These are phyloP conservation scores for Rhynchosporium graminicola DNA, from an alignment of 2,329 filamentous ascomycete species.

Conservation along the genomic window DNA sequence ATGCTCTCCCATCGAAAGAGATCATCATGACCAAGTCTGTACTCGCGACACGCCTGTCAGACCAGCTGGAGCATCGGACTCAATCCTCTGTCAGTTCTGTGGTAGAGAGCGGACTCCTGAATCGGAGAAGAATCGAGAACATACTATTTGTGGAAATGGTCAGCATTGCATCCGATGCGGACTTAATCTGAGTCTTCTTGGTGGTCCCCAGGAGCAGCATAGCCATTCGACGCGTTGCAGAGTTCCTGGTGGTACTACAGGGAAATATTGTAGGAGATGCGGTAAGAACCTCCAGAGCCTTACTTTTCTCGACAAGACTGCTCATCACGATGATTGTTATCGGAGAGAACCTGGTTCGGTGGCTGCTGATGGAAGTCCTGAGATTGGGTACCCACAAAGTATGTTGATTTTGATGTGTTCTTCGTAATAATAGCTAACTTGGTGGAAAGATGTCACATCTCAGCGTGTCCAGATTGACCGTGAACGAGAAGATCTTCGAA, in stretches of 20 bases:
- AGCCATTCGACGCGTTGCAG: not conserved
- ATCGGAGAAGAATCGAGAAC: not conserved
- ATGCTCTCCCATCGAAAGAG: constrained; percentile 14
- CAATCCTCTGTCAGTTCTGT: constrained; percentile 24
- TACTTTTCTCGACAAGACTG: not conserved
- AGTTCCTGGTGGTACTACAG: constrained; percentile 6
- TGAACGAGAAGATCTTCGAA: not conserved
- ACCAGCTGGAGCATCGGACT: constrained; percentile 1
- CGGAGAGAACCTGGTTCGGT: not conserved
- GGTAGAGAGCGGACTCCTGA: constrained; percentile 17
- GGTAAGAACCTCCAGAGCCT: constrained; percentile 14
- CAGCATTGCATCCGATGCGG: constrained; percentile 25
- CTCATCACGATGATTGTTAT: constrained; percentile 17
- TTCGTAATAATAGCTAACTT: not conserved
- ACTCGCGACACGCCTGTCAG: not conserved
- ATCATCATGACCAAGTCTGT: constrained; percentile 23
- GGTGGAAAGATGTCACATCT: not conserved
- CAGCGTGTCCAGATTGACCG: constrained; percentile 1
- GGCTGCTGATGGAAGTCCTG: not conserved
- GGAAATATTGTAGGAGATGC: constrained; percentile 18
- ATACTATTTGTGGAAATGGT: not conserved
- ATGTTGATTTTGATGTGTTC: not conserved
- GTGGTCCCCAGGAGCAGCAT: not conserved
- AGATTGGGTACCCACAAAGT: not conserved
- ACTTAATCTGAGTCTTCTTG: constrained; percentile 12